These are phyloP conservation scores for Debaryomyces robertsiae DNA, from an alignment of 1,139 yeast genomes.

Conservation along the genomic window DNA sequence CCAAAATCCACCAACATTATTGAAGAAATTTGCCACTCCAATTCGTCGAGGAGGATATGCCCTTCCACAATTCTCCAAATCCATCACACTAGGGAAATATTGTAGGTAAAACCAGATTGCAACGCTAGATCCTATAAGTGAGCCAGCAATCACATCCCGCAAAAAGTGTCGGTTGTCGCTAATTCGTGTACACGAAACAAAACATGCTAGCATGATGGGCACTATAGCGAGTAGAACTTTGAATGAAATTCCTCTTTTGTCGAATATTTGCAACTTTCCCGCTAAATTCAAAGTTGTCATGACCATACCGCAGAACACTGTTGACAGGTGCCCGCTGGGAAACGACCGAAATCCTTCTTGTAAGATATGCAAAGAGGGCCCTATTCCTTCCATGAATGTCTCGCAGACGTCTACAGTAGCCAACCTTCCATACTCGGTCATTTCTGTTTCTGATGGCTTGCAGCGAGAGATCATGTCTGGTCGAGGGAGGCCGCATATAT, in stretches of 20 bases:
- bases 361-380: slow-evolving; percentile 26
- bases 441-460: slow-evolving; percentile 25
- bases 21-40: slow-evolving; percentile 27
- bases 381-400: slow-evolving; percentile 13
- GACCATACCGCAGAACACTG: slow-evolving; percentile 48
- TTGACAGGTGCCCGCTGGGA: slow-evolving; percentile 56
- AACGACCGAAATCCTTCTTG: slow-evolving; percentile 53
- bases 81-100: slow-evolving; percentile 44
- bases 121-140: slow-evolving; percentile 36
- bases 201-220: slow-evolving; percentile 41
- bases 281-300: slow-evolving; percentile 39
- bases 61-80: slow-evolving; percentile 35
- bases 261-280: slow-evolving; percentile 40
- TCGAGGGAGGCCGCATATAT: slow-evolving; percentile 46
- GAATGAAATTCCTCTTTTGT: slow-evolving; percentile 37
- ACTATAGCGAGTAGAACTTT: slow-evolving; percentile 35
- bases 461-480: slow-evolving; percentile 52
- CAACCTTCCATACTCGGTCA: slow-evolving; percentile 19
- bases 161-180: slow-evolving; percentile 54
- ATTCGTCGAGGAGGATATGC: slow-evolving; percentile 52
- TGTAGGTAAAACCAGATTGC: slow-evolving; percentile 40
- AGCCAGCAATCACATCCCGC: slow-evolving; percentile 45
- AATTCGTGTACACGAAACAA: slow-evolving; percentile 45
- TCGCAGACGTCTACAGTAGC: slow-evolving; percentile 41
- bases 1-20: slow-evolving; percentile 40